These are phyloP conservation scores for Sporothrix globosa DNA, from an alignment of 2,329 filamentous ascomycete species.

Conservation along the genomic window DNA sequence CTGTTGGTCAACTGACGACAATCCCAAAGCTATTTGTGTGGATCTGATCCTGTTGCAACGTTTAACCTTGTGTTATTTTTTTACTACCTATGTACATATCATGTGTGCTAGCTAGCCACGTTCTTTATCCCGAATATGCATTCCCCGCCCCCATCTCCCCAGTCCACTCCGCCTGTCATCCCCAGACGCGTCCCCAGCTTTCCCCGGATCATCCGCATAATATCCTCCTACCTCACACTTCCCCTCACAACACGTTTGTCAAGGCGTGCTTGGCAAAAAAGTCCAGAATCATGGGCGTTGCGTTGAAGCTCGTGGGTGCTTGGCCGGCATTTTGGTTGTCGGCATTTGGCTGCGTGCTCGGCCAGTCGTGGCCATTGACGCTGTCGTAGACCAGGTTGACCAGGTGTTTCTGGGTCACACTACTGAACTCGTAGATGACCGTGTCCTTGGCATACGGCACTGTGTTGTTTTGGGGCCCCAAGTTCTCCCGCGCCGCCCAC, in stretches of 20 bases:
- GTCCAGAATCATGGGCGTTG: constrained; percentile 22
- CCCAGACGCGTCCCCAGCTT: not conserved
- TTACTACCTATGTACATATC: too few relatives aligned
- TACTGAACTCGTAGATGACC: constrained; percentile 19
- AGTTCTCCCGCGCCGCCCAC: constrained; percentile 3
- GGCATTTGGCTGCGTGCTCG: constrained; percentile 17
- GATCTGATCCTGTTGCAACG: constrained; percentile 6
- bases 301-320: constrained; percentile 6
- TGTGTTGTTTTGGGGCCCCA: not conserved
- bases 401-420: not conserved
- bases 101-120: not conserved
- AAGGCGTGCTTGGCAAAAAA: constrained; percentile 15
- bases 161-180: not conserved
- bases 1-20: not conserved
- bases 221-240: too few relatives aligned
- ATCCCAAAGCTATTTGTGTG: not conserved
- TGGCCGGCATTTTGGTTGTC: constrained; percentile 16
- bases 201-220: not conserved
- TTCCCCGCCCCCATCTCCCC: not conserved
- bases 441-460: not conserved
- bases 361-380: constrained; percentile 25
- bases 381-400: constrained; percentile 22
- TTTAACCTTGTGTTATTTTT: not conserved
- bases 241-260: not conserved
- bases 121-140: not conserved